Base-by-base conservation (phyloP, 2,329 filamentous ascomycete species). In the Aspergillus ibericus region DNA sequence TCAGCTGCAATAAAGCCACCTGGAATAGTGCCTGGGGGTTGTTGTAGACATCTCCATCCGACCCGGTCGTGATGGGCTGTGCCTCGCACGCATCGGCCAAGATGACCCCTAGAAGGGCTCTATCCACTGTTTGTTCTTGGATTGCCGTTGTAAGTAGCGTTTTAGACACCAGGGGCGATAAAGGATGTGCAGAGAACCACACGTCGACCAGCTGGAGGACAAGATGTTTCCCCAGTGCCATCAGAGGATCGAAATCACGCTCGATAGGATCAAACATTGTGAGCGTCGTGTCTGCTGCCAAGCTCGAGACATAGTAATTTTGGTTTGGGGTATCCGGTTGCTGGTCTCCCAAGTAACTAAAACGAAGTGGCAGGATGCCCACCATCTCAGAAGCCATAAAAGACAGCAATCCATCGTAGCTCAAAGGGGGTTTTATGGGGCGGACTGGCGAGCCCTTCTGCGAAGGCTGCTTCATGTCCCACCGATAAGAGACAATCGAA, bases 121-220 rank as follows among this genome's bases (percentile, higher is more conserved):
- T 72, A 56, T 78, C 76, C 44, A 76, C 72, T 5, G 72, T 76
- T n/a, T 68, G 72, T 55, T 77, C 74, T 20, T 75, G 71, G 8
- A 77, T 67, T 35, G 75, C 73, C 35, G 72, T 68, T 15, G 77
- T 68, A 8, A 79, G 68, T 8, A 79, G 62, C 1, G 76, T 78
- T 63, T 79, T 79, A 53, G 76, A 78, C 15, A 79, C 66, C 15
- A 78, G 66, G 53, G 74, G 72, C 8, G 76, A 76, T 6, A 79
- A 62, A 25, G 77, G 77, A 46, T 79, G 77, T 12, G 69, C 60
- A 0, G 73, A 75, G 56, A 75, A 79, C 77, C 77, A 79, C 22
- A 79, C 70, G 51, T 79, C 77, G 44, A 79, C 73, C 22, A 79
- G 46, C 52, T 69, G 66, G 10, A 62, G 38, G 12, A 59, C 61